phyloP scores from a whole-genome alignment of 2,329 filamentous ascomycete genomes.

The Alternaria sp. region DNA sequence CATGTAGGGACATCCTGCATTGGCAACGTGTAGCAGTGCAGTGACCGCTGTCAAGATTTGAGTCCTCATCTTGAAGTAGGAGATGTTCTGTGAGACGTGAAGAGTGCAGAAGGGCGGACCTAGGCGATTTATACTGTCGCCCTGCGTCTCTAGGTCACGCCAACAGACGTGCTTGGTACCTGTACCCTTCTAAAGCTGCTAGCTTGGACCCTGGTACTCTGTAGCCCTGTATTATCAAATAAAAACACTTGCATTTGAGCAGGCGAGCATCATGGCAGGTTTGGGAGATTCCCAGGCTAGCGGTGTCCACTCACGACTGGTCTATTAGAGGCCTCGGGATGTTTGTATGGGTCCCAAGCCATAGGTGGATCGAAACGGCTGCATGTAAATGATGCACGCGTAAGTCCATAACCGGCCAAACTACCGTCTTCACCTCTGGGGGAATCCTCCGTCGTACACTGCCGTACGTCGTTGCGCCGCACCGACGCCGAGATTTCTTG shows the following conservation, averaged over 20 bases:
- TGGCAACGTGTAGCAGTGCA: slow-evolving; percentile 26
- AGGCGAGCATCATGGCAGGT: neutral
- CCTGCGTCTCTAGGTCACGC: neutral
- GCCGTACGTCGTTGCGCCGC: neutral
- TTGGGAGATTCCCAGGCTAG: neutral
- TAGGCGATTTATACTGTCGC: neutral
- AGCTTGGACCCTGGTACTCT: neutral
- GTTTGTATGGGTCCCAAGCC: slow-evolving; percentile 15
- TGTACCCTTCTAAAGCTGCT: neutral
- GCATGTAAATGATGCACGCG: slow-evolving; percentile 4
- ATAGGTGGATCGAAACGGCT: slow-evolving; percentile 8
- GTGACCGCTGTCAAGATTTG: slow-evolving; percentile 33
- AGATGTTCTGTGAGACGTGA: neutral
- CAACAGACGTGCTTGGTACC: neutral
- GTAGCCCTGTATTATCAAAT: slow-evolving; percentile 1
- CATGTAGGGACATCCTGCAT: slow-evolving; percentile 48
- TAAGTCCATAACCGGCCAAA: neutral
- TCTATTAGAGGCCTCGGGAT: neutral
- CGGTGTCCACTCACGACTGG: neutral
- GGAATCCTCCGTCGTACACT: neutral
- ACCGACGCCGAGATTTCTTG: neutral
- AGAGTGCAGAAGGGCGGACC: neutral
- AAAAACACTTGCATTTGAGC: slow-evolving; percentile 3
- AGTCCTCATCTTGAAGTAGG: slow-evolving; percentile 28
- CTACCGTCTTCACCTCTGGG: neutral